Evolutionary conservation across 164 flowering plant species (phyloP), one percentile per base, ranked within the genome.

Genomic region (Nymphaea thermarum): DNA sequence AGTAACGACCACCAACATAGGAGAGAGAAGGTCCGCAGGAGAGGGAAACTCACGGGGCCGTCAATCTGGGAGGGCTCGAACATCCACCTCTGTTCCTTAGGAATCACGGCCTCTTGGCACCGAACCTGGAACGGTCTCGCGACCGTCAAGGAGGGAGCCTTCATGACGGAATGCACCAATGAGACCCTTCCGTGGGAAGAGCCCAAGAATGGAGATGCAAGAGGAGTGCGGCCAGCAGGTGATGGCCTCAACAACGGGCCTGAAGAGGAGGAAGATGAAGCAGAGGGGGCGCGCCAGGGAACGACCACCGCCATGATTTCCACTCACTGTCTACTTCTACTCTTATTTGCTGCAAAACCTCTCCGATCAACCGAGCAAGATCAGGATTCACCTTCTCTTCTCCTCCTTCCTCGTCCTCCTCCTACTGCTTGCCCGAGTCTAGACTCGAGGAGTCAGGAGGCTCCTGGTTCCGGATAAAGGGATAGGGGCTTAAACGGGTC

Each of bases 61-160:
- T 67, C 55, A 63, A 72, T 67, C 18, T 67, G 70, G 15, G 44
- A 53, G 5, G 51, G 66, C 3, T 72, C 70, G 67, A 63, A 72
- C 74, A 72, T 67, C 74, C 74, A 72, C 44, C 65, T 59, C 67
- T 72, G 74, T 42, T 64, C 74, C 3, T 4, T 25, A 12, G 71
- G 74, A 53, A 67, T 44, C 4, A 68, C 36, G n/a, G 43, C 43
- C 66, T 43, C 43, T 43, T 64, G 66, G 66, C 66, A 47, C 55
- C 55, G 55, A 14, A 47, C 55, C 55, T 47, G 55, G 55, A 47
- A 47, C 11, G 11, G 4, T 14, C 55, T 47, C 11, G 11, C 55
- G 5, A 47, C 55, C 7, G 55, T 2, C 11, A 47, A 4, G 7
- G 55, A 47, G 55, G 55, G 55, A 4, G 55, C 55, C 11, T 6